Evolutionary conservation across 176 grass and related monocot genomes (phyloP).

Genomic region (Carex scoparia): DNA sequence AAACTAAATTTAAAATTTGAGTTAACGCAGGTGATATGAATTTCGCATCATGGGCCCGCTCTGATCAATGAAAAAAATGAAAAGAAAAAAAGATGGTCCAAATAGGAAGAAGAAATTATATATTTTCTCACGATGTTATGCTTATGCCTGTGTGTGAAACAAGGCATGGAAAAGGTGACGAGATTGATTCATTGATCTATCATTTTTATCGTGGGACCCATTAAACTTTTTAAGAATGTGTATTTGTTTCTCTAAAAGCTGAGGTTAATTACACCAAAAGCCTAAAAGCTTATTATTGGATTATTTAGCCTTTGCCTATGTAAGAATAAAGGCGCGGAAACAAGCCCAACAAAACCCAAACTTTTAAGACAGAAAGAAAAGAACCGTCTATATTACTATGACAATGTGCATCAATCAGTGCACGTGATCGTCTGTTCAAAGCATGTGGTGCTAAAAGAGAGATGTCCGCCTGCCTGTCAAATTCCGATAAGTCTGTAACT

Average conservation of each 20-base stretch:
- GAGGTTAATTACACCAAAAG: background rate
- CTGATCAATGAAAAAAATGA: background rate
- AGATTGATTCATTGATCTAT: background rate
- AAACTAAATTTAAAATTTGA: too few species aligned
- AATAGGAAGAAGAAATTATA: background rate
- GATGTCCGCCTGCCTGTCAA: background rate
- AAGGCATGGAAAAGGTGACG: background rate
- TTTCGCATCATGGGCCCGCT: background rate
- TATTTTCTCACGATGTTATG: background rate
- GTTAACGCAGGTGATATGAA: too few species aligned
- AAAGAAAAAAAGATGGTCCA: background rate
- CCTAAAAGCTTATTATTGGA: background rate
- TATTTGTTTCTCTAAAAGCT: background rate
- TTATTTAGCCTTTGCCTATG: background rate
- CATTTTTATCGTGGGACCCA: background rate
- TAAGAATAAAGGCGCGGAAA: background rate
- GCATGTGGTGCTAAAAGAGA: conserved; percentile 15
- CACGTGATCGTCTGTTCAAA: conserved; percentile 18
- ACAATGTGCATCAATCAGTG: background rate
- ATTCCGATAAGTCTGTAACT: too few species aligned
- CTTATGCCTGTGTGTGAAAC: background rate
- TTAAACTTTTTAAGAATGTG: background rate
- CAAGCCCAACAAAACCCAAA: background rate
- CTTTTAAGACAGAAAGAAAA: background rate
- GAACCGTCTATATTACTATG: background rate